Evolutionary conservation across 495 filamentous ascomycete genomes (phyloP), one percentile per base, ranked within the genome.

Genomic region (Zalerion maritima): DNA sequence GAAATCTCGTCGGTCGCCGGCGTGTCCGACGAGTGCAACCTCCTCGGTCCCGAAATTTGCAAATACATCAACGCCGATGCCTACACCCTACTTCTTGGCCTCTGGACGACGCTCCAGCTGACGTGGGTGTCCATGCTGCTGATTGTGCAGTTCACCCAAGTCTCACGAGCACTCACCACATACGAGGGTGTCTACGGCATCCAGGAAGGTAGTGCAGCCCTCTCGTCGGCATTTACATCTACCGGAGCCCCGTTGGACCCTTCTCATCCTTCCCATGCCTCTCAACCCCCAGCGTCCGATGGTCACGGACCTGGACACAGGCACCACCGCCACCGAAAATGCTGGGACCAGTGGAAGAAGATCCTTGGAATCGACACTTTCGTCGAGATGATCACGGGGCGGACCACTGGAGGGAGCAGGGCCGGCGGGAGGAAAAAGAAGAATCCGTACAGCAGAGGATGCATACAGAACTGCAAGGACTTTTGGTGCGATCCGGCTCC

Each of bases 111-210:
- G 13, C 55, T 93, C 21, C 89, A 97, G 55, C 64, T 92, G 24
- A 74, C 76, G 22, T 97, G 89, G 89, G 78, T 96, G 7, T 75
- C 83, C 2, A 96, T 96, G 86, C 75, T 97, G 15, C 70, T 94
- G 41, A 69, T 78, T 29, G 87, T 94, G 6, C 89, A 97, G 47
- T 71, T 93, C 20, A 60, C 94, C 7, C 89, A 96, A 45, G 72
- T 97, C 22, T 75, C 83, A 1, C 72, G 84, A 28, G 89, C 85
- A 24, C 75, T 87, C 61, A 97, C 89, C 5, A 97, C 89, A 0
- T 96, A 76, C 56, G 89, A 97, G 46, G 89, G 81, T 40, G 94
- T 96, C 85, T 63, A 71, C 30, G 75, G 80, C 24, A 60, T 82
- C 31, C 55, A 75, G 37, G 48, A 64, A 26, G 58, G 54, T 26